phyloP scores from a whole-genome alignment of 2,329 filamentous ascomycete genomes.

The Botryotinia narcissicola region DNA sequence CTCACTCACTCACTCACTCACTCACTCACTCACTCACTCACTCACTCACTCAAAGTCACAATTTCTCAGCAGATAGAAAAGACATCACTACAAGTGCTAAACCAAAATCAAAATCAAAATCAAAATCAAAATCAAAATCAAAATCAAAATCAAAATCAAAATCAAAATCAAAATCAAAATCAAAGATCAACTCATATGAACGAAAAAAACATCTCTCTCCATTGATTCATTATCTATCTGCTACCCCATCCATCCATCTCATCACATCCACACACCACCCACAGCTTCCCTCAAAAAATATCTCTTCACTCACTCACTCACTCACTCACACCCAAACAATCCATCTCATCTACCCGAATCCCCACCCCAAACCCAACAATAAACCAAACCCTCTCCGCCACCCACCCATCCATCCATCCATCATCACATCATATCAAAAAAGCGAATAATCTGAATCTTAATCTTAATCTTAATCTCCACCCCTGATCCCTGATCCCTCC shows the following conservation, averaged over 20 bases:
- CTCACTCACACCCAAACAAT: too few relatives aligned
- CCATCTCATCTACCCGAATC: too few relatives aligned
- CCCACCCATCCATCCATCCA: neutral
- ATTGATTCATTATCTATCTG: neutral
- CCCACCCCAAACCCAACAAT: neutral
- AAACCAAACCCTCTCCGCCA: neutral
- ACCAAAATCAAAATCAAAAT: neutral
- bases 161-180: neutral
- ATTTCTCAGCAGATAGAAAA: too few relatives aligned
- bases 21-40: neutral
- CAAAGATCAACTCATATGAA: too few relatives aligned
- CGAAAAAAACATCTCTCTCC: neutral
- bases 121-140: neutral
- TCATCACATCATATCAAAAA: constrained; percentile 10
- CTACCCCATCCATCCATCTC: neutral
- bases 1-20: neutral
- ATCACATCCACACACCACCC: neutral
- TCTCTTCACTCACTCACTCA: neutral
- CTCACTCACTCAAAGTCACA: neutral
- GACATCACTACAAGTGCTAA: neutral
- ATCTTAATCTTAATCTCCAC: neutral
- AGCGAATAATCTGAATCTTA: neutral
- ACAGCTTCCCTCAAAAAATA: neutral
- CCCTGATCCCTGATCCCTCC: neutral
- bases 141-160: neutral